phyloP scores from a whole-genome alignment of 208 protist genomes.

The Trypanosoma melophagium region DNA sequence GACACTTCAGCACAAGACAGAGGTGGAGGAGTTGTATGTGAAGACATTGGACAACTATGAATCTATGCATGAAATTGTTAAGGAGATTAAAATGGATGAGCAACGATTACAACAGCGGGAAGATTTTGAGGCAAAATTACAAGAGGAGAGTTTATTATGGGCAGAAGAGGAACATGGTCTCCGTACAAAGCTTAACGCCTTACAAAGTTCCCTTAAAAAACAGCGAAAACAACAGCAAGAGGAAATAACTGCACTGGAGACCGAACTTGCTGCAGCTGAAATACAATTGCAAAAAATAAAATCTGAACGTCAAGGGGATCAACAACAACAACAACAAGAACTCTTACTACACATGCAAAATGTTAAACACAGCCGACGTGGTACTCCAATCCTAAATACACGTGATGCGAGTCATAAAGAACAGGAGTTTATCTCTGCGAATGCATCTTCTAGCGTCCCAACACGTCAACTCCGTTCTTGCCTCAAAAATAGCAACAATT shows the following conservation, averaged over 20 bases:
- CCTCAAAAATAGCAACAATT: constrained; percentile 31
- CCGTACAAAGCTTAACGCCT: constrained; percentile 48
- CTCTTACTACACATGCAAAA: constrained; percentile 5
- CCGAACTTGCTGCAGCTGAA: constrained; percentile 53
- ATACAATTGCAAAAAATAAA: constrained; percentile 45
- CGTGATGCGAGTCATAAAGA: constrained; percentile 30
- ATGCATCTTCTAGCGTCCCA: constrained; percentile 39
- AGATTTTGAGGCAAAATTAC: constrained; percentile 63
- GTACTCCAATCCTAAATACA: constrained; percentile 3
- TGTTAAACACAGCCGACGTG: background rate
- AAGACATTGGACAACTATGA: constrained; percentile 84
- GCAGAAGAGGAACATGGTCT: constrained; percentile 82
- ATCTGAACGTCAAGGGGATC: constrained; percentile 41
- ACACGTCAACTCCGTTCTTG: constrained; percentile 54
- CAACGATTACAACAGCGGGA: constrained; percentile 52
- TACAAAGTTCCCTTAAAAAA: constrained; percentile 55
- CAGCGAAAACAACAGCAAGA: constrained; percentile 43
- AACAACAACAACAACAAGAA: constrained; percentile 26
- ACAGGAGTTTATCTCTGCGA: constrained; percentile 42
- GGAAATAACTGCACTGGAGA: constrained; percentile 60
- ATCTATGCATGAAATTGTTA: constrained; percentile 71
- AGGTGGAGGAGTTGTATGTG: constrained; percentile 71
- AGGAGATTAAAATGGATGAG: constrained; percentile 77
- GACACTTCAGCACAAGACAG: constrained; percentile 51
- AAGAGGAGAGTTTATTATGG: constrained; percentile 70